Evolutionary conservation across 768 basidiomycete genomes (phyloP), one percentile per base, ranked within the genome.

Genomic region (Tulasnella sp.): DNA sequence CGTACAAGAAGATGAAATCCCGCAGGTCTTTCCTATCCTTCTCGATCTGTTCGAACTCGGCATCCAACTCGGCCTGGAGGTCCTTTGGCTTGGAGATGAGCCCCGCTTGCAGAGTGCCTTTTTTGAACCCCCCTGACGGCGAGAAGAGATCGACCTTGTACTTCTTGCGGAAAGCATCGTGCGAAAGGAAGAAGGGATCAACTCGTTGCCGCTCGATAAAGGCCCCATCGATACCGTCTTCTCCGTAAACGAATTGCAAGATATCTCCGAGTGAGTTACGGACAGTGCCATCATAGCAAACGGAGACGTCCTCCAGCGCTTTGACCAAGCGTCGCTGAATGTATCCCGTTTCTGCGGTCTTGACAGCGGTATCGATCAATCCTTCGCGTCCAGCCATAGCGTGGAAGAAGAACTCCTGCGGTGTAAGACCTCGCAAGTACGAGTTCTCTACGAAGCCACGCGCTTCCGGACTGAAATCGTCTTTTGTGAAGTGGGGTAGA

Each of bases 381-480:
- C 98, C 98, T 85, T 99, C 98, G 81, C 98, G 94, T 85, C 98
- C 97, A 82, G 97, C 97, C 97, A 99, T 99, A 77, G 98, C 98
- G 84, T 99, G 98, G 91, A 99, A 99, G 89, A 99, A 99, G 88
- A 95, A 99, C 83, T 99, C 98, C 80, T 98, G 96, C 0, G 98
- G 97, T 3, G 96, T 99, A 79, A 99, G 84, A 35, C 98, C 96
- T 77, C 96, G 93, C 44, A 99, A 87, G 82, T 99, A 99, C 29
- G 98, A 99, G 84, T 99, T 99, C 85, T 99, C 98, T 79, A 99
- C 98, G 83, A 99, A 99, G 23, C 98, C 98, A 77, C 97, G 92
- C 7, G 98, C 93, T 82, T 99, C 97, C 1, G 98, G 96, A 82
- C 95, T 95, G 86, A 96, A 99, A 84, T 99, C 97, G 82, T 99